Conservation (phyloP, 2,329 filamentous ascomycete genomes). For the Hypomyces perniciosus region DNA sequence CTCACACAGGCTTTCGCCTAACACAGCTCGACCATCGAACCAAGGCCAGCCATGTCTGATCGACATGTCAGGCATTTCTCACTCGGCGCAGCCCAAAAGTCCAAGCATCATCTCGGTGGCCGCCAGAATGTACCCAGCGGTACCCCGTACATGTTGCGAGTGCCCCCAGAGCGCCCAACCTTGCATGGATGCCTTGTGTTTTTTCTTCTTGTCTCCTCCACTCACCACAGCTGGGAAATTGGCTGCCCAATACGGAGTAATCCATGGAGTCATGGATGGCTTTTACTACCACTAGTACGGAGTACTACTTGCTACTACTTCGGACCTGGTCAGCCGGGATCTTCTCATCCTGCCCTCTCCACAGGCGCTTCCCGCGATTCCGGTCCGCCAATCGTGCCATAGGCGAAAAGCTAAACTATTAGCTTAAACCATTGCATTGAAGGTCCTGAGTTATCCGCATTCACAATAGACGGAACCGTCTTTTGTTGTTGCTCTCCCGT, state of each 20-base stretch:
- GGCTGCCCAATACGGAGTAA: conserved; percentile 14
- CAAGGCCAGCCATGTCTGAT: not conserved
- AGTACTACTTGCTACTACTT: too few species aligned
- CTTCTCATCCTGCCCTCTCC: conserved; percentile 2
- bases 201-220: conserved; percentile 14
- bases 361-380: conserved; percentile 9
- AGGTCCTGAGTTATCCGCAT: not conserved
- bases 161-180: not conserved
- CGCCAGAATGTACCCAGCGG: not conserved
- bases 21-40: not conserved
- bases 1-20: not conserved
- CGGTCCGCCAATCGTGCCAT: conserved; percentile 5
- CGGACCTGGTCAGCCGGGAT: not conserved
- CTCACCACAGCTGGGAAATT: conserved; percentile 19
- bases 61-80: not conserved
- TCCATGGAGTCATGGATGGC: not conserved
- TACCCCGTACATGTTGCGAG: not conserved
- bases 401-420: not conserved
- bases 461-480: too few species aligned
- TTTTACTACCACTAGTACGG: too few species aligned
- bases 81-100: not conserved
- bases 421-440: not conserved
- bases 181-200: not conserved
- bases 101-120: not conserved
- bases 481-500: too few species aligned